Conservation (phyloP, 805 yeast genomes). For the Metschnikowia koreensis region DNA sequence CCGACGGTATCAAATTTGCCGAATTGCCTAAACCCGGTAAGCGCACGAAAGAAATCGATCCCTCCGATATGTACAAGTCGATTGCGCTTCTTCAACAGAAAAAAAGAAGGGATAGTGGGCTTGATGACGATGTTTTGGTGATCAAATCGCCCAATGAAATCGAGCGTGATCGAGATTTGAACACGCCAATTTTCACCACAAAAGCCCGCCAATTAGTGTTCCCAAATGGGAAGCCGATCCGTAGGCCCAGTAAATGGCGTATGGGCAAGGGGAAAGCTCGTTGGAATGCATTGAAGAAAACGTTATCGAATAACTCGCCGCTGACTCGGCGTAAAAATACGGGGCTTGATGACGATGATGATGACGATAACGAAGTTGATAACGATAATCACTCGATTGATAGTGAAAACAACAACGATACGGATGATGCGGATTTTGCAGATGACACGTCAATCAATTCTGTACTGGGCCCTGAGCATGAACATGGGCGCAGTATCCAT, state of each 20-base stretch:
- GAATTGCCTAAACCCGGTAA: constrained; percentile 55
- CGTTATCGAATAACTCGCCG: constrained; percentile 23
- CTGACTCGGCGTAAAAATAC: constrained; percentile 3
- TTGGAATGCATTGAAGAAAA: constrained; percentile 25
- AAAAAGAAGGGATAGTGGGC: constrained; percentile 25
- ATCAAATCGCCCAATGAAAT: constrained; percentile 78
- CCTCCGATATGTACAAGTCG: constrained; percentile 81
- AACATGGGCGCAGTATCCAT: constrained; percentile 1
- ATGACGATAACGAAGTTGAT: constrained; percentile 8
- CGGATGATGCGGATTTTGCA: constrained; percentile 7
- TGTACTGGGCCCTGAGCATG: not conserved
- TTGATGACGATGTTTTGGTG: constrained; percentile 72
- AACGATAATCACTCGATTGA: constrained; percentile 15
- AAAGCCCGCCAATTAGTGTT: constrained; percentile 13
- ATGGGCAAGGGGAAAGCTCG: constrained; percentile 8
- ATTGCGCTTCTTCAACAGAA: constrained; percentile 69
- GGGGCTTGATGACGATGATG: not conserved
- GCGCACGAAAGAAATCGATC: constrained; percentile 48
- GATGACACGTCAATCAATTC: constrained; percentile 2
- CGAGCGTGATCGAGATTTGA: constrained; percentile 36
- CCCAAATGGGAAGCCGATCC: not conserved
- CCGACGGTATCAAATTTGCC: constrained; percentile 54
- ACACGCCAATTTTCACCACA: constrained; percentile 36
- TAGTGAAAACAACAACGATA: constrained; percentile 9
- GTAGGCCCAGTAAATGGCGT: constrained; percentile 11